Evolutionary conservation across 129 eudicot species (phyloP).

Genomic region (Chrysanthemum makinoi): DNA sequence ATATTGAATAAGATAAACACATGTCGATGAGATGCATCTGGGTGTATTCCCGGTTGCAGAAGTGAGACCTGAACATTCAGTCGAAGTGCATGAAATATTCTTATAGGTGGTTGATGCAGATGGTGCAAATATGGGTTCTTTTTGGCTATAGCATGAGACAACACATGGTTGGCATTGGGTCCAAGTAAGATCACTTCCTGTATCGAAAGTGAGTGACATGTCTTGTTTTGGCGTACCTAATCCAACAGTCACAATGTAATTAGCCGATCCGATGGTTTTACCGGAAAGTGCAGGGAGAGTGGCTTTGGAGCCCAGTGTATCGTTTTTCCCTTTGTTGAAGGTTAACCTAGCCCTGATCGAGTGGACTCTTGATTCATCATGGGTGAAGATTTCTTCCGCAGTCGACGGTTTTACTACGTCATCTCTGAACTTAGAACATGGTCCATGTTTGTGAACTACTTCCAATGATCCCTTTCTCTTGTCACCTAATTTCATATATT

Average conservation of each 20-base stretch:
- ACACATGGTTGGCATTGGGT: constrained; percentile 84
- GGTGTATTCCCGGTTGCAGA: constrained; percentile 60
- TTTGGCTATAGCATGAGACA: constrained; percentile 49
- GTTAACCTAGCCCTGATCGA: constrained; percentile 40
- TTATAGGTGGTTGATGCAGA: constrained; percentile 50
- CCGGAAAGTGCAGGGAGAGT: constrained; percentile 64
- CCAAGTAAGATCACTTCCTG: constrained; percentile 89
- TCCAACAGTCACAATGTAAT: constrained; percentile 66
- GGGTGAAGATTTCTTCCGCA: constrained; percentile 35
- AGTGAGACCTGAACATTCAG: constrained; percentile 39
- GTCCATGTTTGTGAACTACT: constrained; percentile 69
- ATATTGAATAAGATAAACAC: constrained; percentile 61
- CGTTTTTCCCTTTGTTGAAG: constrained; percentile 1
- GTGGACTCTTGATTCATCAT: constrained; percentile 53
- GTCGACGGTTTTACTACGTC: constrained; percentile 31
- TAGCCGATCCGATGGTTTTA: constrained; percentile 46
- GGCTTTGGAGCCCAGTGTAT: constrained; percentile 25
- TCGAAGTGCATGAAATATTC: constrained; percentile 56
- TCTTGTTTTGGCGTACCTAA: constrained; percentile 69
- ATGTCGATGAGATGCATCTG: constrained; percentile 45
- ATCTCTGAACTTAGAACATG: constrained; percentile 44
- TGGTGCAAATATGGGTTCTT: constrained; percentile 66
- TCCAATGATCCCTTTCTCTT: constrained; percentile 38
- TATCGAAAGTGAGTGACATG: constrained; percentile 64
- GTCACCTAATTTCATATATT: constrained; percentile 34